Evolutionary conservation across 148 eudicot genomes (phyloP), one percentile per base, ranked within the genome.

Genomic region (Amaranthus cruentus): DNA sequence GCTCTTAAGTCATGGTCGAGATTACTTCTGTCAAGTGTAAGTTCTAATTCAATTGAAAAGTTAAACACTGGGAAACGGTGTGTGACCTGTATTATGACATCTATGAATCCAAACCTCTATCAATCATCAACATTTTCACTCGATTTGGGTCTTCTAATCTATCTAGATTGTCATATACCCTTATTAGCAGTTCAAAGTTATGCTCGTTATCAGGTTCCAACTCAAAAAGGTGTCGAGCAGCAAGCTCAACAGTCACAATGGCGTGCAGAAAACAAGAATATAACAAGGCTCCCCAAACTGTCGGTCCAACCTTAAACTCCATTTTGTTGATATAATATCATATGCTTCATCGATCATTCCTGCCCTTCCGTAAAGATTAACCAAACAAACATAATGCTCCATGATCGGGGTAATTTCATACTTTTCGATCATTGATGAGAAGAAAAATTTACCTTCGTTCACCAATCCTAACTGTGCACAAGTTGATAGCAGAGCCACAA

Each of bases 371-470:
- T 28, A 92, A 42, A 90, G 86, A 80, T 88, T 92, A 54, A 88
- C 97, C 85, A 92, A 75, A 73, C 95, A 89, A 61, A 88, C 88
- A 46, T 88, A 88, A 75, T 92, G 97, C 77, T 92, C 95, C 95
- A 87, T 87, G 14, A 76, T 68, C 10, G 91, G 91, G 47, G 21
- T 56, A 43, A 92, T 84, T 44, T 78, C 69, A 59, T 86, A 88
- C 77, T 71, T 78, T 44, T 81, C 84, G 55, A 48, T 77, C 97
- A 92, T 92, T 63, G 65, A 59, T 21, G 74, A 78, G 81, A 88
- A 92, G 46, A 90, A 74, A 9, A 83, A 79, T 71, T 88, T 85
- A 42, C 92, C 97, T 0, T 89, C 95, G 44, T 75, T 75, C 55
- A 88, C 88, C 71, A 83, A 72, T 5, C 90, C 86, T 51, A 84